Evolutionary conservation across 2,329 filamentous ascomycete species (phyloP).

Genomic region (Xylariomycetidae sp.): DNA sequence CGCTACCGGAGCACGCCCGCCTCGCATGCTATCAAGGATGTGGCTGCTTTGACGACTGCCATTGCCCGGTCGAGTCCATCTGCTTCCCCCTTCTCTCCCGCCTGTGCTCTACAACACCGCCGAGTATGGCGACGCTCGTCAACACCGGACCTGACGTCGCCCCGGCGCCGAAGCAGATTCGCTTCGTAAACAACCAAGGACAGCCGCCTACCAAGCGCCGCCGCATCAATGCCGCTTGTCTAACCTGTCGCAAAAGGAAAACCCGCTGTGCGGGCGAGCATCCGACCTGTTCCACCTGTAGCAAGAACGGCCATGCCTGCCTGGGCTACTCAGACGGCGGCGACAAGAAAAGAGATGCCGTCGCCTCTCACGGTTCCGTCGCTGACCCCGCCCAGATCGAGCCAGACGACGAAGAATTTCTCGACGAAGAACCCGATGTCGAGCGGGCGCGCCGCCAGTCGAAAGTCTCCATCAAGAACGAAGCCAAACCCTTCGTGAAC

Average conservation of each 20-base stretch:
- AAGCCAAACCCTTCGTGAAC: slow-evolving; percentile 18
- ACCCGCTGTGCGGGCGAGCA: slow-evolving; percentile 70
- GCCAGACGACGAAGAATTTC: slow-evolving; percentile 30
- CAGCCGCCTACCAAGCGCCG: slow-evolving; percentile 74
- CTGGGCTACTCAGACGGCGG: slow-evolving; percentile 56
- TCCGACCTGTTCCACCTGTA: slow-evolving; percentile 65
- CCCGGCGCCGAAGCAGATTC: slow-evolving; percentile 54
- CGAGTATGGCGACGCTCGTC: slow-evolving; percentile 40
- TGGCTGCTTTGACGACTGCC: no score
- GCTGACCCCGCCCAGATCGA: slow-evolving; percentile 22
- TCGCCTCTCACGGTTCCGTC: slow-evolving; percentile 5
- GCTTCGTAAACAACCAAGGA: slow-evolving; percentile 78
- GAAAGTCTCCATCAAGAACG: slow-evolving; percentile 9
- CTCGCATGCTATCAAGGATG: no score
- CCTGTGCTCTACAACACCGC: slow-evolving; percentile 1
- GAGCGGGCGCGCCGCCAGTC: slow-evolving; percentile 20
- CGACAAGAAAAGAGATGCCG: slow-evolving; percentile 37
- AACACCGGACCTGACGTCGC: slow-evolving; percentile 30
- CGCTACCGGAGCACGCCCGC: no score
- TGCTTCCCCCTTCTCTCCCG: neutral
- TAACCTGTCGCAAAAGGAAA: slow-evolving; percentile 70
- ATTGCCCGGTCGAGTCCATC: no score
- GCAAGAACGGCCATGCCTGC: slow-evolving; percentile 64
- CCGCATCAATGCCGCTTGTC: slow-evolving; percentile 72
- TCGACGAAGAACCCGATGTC: slow-evolving; percentile 25